Conservation (phyloP, 805 yeast species). For the Metschnikowia bowlesiae region DNA sequence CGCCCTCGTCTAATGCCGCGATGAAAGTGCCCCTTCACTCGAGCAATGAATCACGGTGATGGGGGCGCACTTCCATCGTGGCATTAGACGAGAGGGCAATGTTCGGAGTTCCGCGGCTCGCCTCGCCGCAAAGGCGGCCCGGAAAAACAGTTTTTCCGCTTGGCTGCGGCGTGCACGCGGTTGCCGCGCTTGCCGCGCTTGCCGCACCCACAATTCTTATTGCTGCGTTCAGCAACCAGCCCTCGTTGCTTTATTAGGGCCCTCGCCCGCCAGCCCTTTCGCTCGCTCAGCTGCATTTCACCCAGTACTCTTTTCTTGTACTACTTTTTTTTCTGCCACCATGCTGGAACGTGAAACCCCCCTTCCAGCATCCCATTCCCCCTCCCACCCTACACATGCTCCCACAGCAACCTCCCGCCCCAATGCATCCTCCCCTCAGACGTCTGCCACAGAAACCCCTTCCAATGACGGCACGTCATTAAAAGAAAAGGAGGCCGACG, state of each 20-base stretch:
- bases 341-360: conserved; percentile 6
- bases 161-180: background rate
- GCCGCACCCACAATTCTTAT: background rate
- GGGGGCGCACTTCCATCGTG: background rate
- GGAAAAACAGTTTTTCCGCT: conserved; percentile 1
- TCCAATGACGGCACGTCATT: conserved; percentile 4
- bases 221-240: background rate
- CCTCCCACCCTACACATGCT: background rate
- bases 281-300: background rate
- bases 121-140: background rate
- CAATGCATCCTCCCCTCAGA: too few species aligned
- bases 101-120: background rate
- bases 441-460: background rate
- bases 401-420: background rate
- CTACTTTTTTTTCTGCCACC: background rate
- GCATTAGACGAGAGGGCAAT: too few species aligned
- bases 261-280: background rate
- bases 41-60: background rate
- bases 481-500: conserved; percentile 6
- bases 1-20: too few species aligned
- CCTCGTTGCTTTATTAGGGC: background rate
- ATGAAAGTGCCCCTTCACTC: background rate
- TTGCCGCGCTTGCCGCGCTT: background rate
- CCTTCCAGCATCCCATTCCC: background rate
- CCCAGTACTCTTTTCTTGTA: background rate